Conservation (phyloP, 2,329 filamentous ascomycete genomes). For the Claviceps digitariae region DNA sequence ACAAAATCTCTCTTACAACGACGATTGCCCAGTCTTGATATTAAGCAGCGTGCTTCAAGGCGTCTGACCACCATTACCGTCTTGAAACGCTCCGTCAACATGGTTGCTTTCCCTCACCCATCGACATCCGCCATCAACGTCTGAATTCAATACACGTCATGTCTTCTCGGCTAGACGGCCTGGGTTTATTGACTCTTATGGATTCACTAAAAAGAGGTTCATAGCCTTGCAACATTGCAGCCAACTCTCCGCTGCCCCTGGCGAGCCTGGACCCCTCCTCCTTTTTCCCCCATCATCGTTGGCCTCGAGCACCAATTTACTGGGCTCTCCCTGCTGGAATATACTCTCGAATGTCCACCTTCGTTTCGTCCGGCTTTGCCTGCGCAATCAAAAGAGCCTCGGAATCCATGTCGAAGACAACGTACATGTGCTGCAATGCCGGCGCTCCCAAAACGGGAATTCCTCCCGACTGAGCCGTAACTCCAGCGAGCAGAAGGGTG, state of each 20-base stretch:
- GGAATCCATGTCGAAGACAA: slow-evolving; percentile 1
- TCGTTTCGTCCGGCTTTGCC: background rate
- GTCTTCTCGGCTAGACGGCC: background rate
- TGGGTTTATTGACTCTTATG: background rate
- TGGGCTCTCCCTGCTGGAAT: background rate
- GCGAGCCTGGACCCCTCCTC: background rate
- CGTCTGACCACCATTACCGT: too few relatives aligned
- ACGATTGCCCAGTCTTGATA: too few relatives aligned
- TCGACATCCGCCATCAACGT: background rate
- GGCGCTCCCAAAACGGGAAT: background rate
- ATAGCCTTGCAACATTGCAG: background rate
- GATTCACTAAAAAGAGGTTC: background rate
- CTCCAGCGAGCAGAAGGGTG: background rate
- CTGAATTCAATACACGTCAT: too few relatives aligned
- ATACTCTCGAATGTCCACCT: background rate
- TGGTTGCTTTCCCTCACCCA: background rate
- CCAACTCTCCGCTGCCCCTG: too few relatives aligned
- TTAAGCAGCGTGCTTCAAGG: too few relatives aligned
- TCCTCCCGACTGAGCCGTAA: background rate
- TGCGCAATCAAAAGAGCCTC: background rate
- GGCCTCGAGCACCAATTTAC: background rate
- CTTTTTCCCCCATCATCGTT: background rate
- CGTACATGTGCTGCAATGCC: slow-evolving; percentile 2
- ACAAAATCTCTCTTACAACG: too few relatives aligned
- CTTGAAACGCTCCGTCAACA: too few relatives aligned